These are phyloP conservation scores for Sphenostylis stenocarpa DNA, from an alignment of 306 rosid genomes.

Conservation along the genomic window DNA sequence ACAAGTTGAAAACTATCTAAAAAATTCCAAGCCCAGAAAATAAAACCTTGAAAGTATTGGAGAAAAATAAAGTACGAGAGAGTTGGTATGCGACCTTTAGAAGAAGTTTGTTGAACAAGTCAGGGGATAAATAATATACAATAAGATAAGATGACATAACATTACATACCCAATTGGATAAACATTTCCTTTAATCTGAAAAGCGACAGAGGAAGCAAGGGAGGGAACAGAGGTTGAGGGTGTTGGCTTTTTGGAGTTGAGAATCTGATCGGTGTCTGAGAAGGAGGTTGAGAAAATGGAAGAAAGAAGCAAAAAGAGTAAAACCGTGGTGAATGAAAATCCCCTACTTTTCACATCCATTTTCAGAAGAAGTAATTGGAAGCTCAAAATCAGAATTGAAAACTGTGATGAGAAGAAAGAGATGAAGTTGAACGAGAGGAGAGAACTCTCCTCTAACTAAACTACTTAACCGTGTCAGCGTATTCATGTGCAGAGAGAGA, in stretches of 20 bases:
- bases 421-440: background rate
- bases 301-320: slow-evolving; percentile 37
- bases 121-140: background rate
- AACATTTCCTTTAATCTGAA: slow-evolving; percentile 63
- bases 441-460: background rate
- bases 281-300: slow-evolving; percentile 36
- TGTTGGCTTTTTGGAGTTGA: background rate
- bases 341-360: slow-evolving; percentile 21
- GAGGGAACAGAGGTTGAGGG: background rate
- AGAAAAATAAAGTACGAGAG: background rate
- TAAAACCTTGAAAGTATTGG: background rate
- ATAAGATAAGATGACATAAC: background rate
- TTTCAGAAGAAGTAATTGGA: background rate
- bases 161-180: slow-evolving; percentile 81
- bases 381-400: background rate
- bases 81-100: background rate
- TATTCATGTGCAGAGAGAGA: background rate
- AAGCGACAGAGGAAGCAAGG: slow-evolving; percentile 37
- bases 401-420: background rate
- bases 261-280: slow-evolving; percentile 40
- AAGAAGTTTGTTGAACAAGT: background rate
- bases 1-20: background rate
- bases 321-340: background rate
- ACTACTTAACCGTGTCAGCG: background rate
- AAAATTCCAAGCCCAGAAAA: background rate